Evolutionary conservation across 345 rosid genomes (phyloP).

Genomic region (Euphorbia peplus): DNA sequence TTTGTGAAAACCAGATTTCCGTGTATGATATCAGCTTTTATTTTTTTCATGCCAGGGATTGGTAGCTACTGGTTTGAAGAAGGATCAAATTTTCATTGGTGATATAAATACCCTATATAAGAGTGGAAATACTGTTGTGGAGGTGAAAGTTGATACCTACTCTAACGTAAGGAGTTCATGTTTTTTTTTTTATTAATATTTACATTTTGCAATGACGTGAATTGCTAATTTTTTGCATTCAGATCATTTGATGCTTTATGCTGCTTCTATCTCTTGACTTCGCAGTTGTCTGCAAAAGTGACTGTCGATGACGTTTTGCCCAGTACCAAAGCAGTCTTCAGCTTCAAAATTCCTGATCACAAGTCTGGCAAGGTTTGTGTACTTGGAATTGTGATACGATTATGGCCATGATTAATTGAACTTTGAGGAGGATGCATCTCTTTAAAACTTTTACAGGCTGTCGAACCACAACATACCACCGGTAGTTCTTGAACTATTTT

Average conservation of each 20-base stretch:
- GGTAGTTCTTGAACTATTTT: too few species aligned
- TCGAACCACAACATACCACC: too few species aligned
- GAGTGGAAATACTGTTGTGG: constrained; percentile 61
- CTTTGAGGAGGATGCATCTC: background rate
- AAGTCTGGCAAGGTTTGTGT: constrained; percentile 90
- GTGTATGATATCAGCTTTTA: background rate
- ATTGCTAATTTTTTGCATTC: background rate
- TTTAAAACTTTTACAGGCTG: too few species aligned
- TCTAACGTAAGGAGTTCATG: constrained; percentile 51
- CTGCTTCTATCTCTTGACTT: background rate
- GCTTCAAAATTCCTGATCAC: constrained; percentile 81
- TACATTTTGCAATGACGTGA: too few species aligned
- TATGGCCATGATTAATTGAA: background rate
- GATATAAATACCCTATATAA: constrained; percentile 63
- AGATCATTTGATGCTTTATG: constrained; percentile 4
- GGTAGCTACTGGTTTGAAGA: constrained; percentile 69
- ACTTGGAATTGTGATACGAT: background rate
- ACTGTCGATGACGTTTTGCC: constrained; percentile 59
- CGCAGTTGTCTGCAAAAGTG: constrained; percentile 65
- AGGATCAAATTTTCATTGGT: constrained; percentile 56
- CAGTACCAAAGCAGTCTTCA: constrained; percentile 50
- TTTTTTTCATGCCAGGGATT: constrained; percentile 45
- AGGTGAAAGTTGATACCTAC: constrained; percentile 67
- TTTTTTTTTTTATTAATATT: too few species aligned
- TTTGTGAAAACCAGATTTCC: constrained; percentile 2